Evolutionary conservation across 2,329 filamentous ascomycete species (phyloP).

Genomic region (Cadophora malorum): DNA sequence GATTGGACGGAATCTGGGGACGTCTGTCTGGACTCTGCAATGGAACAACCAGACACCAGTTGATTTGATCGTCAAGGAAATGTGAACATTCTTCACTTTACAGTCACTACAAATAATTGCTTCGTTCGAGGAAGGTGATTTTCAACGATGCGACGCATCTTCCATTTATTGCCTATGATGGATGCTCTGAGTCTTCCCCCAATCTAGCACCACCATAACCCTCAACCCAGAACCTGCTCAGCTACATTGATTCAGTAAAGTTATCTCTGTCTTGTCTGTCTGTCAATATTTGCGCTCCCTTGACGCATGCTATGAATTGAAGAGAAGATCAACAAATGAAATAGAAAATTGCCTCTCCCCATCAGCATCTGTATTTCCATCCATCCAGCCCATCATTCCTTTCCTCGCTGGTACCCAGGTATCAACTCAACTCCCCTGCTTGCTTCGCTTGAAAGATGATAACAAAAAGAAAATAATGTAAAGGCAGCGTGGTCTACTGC

Average conservation of each 20-base stretch:
- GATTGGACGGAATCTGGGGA: conserved; percentile 17
- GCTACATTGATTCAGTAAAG: conserved; percentile 39
- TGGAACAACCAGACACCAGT: too few species aligned
- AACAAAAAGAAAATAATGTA: conserved; percentile 34
- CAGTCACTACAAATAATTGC: neutral
- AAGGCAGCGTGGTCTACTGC: conserved; percentile 33
- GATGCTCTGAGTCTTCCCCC: neutral
- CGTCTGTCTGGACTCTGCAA: neutral
- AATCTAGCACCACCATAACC: conserved; percentile 28
- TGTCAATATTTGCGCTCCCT: conserved; percentile 28
- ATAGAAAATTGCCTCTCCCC: conserved; percentile 29
- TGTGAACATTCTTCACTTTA: neutral
- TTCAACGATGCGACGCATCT: conserved; percentile 30
- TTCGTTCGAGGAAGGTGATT: neutral
- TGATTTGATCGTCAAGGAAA: too few species aligned
- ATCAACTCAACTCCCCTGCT: conserved; percentile 16
- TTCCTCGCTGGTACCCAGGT: conserved; percentile 6
- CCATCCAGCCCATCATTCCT: neutral
- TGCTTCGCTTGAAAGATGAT: conserved; percentile 16
- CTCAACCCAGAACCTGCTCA: conserved; percentile 25
- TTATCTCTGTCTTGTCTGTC: conserved; percentile 13
- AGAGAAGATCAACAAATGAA: conserved; percentile 43
- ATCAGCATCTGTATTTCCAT: conserved; percentile 18
- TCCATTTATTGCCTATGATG: conserved; percentile 28
- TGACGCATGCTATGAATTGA: conserved; percentile 38